These are phyloP conservation scores for Mycena maculata DNA, from an alignment of 768 basidiomycete genomes.

Conservation along the genomic window DNA sequence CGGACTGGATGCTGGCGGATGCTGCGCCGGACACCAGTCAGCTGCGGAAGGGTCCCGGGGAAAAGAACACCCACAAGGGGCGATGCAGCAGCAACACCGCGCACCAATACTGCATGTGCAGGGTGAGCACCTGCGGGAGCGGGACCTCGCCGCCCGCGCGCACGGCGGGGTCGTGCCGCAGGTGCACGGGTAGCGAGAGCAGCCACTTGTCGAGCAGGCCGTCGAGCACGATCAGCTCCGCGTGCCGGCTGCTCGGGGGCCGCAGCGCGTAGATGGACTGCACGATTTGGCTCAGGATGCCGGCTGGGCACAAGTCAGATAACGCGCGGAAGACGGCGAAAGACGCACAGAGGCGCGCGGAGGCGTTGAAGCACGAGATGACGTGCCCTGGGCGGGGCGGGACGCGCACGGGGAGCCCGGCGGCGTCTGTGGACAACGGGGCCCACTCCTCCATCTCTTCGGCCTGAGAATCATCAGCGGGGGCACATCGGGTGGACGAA, in stretches of 20 bases:
- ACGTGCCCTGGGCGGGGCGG: conserved; percentile 56
- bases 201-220: conserved; percentile 80
- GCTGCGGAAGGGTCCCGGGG: too few species aligned
- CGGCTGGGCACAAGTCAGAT: conserved; percentile 57
- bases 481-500: conserved; percentile 8
- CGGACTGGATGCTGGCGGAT: conserved; percentile 52
- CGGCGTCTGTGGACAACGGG: conserved; percentile 41
- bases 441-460: conserved; percentile 73
- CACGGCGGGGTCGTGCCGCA: conserved; percentile 66
- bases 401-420: conserved; percentile 37
- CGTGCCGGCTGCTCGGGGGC: conserved; percentile 64
- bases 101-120: conserved; percentile 92
- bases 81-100: conserved; percentile 79
- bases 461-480: conserved; percentile 47
- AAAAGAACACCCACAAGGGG: conserved; percentile 71
- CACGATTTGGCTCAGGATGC: conserved; percentile 74
- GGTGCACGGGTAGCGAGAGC: conserved; percentile 72
- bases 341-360: conserved; percentile 74
- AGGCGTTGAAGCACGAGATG: conserved; percentile 83
- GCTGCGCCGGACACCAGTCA: conserved; percentile 43
- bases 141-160: conserved; percentile 43
- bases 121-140: conserved; percentile 74
- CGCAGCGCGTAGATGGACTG: conserved; percentile 79
- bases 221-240: conserved; percentile 69
- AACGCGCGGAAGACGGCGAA: conserved; percentile 9